These are phyloP conservation scores for Alopecurus myosuroides DNA, from an alignment of 176 grass and related monocot species.

Conservation along the genomic window DNA sequence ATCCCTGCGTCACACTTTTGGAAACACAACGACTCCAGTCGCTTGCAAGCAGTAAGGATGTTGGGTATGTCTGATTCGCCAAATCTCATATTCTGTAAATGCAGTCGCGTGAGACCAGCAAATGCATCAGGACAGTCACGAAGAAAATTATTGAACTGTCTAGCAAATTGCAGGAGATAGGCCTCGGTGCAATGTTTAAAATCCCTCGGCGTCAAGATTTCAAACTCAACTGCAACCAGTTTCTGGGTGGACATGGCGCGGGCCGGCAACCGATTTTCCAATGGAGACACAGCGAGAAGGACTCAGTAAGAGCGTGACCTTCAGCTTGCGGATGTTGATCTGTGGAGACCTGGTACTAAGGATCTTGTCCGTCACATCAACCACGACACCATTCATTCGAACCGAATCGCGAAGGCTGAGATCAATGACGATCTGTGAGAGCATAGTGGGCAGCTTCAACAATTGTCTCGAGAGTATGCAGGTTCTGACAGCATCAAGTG, in stretches of 20 bases:
- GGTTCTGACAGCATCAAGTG: neutral
- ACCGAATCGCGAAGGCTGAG: rapidly evolving
- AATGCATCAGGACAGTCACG: neutral
- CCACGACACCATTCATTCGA: neutral
- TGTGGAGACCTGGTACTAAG: neutral
- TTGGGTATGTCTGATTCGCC: neutral
- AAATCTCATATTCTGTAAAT: neutral
- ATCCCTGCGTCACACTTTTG: neutral
- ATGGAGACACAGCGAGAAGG: neutral
- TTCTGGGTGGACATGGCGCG: neutral
- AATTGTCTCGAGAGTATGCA: neutral
- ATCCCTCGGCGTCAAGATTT: neutral
- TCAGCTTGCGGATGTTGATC: neutral
- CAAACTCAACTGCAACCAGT: neutral
- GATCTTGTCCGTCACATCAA: neutral
- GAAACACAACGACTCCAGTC: neutral
- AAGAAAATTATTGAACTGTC: neutral
- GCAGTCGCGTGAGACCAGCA: neutral
- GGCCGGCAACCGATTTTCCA: neutral
- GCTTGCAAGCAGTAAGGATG: neutral
- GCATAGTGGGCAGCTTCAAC: neutral
- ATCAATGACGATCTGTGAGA: neutral
- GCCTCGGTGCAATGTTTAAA: neutral
- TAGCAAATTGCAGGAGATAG: neutral
- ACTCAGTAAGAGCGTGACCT: neutral